Evolutionary conservation across 2,329 filamentous ascomycete species (phyloP).

Genomic region (Seiridium cupressi): DNA sequence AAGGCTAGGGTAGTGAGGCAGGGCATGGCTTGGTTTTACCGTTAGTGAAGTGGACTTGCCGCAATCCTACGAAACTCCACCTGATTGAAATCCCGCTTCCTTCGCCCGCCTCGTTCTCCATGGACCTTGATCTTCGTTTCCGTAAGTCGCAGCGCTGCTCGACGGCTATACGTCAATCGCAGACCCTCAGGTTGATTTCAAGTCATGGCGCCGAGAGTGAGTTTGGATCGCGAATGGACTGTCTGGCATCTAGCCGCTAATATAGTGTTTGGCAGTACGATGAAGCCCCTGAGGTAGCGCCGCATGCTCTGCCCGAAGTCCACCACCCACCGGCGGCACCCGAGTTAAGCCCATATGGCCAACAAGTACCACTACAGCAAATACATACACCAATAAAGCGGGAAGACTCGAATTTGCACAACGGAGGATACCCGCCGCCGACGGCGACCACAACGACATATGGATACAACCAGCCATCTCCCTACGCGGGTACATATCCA

Average conservation of each 20-base stretch:
- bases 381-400: constrained; percentile 15
- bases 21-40: neutral
- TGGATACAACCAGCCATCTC: constrained; percentile 17
- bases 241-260: neutral
- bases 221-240: neutral
- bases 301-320: constrained; percentile 24
- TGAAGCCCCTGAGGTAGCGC: constrained; percentile 28
- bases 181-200: neutral
- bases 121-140: neutral
- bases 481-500: constrained; percentile 9
- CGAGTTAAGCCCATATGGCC: constrained; percentile 17
- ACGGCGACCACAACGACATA: constrained; percentile 12
- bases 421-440: constrained; percentile 12
- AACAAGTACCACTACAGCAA: constrained; percentile 1
- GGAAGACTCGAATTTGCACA: constrained; percentile 13
- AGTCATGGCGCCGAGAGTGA: constrained; percentile 6
- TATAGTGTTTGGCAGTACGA: constrained; percentile 19
- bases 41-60: neutral
- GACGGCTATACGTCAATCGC: neutral
- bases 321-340: constrained; percentile 24
- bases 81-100: neutral
- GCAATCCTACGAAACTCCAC: constrained; percentile 1
- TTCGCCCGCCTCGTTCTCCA: neutral
- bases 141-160: neutral
- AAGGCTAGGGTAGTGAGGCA: neutral